phyloP scores from a whole-genome alignment of 1,284 basidiomycete genomes.

The Ustilago curta region DNA sequence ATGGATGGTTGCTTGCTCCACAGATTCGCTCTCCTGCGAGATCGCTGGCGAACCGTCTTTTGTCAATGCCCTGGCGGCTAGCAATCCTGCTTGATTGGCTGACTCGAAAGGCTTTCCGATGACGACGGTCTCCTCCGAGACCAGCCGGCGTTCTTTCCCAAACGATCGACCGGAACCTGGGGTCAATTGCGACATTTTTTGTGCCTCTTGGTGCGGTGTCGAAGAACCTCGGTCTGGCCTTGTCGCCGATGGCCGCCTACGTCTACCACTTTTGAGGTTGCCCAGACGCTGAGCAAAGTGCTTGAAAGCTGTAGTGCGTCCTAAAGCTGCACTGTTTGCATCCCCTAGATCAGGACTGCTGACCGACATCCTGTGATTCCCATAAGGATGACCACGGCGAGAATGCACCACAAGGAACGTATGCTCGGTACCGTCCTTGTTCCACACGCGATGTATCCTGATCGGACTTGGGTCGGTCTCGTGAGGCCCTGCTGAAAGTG shows the following conservation, averaged over 20 bases:
- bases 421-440: conserved; percentile 20
- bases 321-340: not conserved
- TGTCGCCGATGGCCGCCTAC: not conserved
- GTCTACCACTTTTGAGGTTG: conserved; percentile 2
- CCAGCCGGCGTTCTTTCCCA: conserved; percentile 21
- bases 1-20: not conserved
- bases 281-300: conserved; percentile 7
- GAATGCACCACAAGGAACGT: conserved; percentile 25
- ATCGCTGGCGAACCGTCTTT: too few species aligned
- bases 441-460: conserved; percentile 21
- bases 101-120: conserved; percentile 20
- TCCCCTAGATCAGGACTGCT: conserved; percentile 24
- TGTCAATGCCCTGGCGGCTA: not conserved
- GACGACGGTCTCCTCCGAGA: conserved; percentile 32
- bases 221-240: too few species aligned
- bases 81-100: not conserved
- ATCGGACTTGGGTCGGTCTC: not conserved
- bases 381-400: conserved; percentile 4
- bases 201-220: not conserved
- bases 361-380: not conserved
- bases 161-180: not conserved
- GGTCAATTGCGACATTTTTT: not conserved
- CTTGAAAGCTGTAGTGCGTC: not conserved
- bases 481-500: not conserved
- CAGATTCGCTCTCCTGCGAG: not conserved